Evolutionary conservation across 768 basidiomycete genomes (phyloP).

Genomic region (Hemileccinum rubropunctum): DNA sequence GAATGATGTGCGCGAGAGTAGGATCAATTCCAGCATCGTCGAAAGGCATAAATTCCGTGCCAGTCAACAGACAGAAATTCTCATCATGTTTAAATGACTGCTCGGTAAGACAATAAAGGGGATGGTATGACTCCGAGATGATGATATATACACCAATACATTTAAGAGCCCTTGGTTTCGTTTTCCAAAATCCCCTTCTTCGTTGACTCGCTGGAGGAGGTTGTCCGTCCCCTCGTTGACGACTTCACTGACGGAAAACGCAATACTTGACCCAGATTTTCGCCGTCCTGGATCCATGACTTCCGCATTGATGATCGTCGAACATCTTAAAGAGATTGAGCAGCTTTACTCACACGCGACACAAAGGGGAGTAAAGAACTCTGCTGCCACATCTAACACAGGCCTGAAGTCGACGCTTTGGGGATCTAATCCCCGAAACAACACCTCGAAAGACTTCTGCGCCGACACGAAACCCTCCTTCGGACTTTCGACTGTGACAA

Average conservation of each 20-base stretch:
- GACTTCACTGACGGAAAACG: neutral
- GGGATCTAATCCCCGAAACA: neutral
- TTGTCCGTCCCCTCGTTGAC: neutral
- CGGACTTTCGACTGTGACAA: constrained; percentile 3
- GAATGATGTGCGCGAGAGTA: neutral
- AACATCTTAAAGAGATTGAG: neutral
- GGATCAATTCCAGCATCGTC: neutral
- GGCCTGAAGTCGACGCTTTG: neutral
- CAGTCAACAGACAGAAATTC: neutral
- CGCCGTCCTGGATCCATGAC: neutral
- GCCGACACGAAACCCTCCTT: constrained; percentile 2
- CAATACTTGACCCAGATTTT: neutral
- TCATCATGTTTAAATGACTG: constrained; percentile 7
- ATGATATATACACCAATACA: neutral
- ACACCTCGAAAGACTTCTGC: neutral
- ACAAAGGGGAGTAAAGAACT: constrained; percentile 4
- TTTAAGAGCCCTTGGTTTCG: neutral
- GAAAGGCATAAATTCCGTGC: neutral
- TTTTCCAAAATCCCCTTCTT: neutral
- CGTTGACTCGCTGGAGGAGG: neutral
- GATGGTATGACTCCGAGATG: neutral
- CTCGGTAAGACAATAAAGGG: neutral
- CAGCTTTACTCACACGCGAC: neutral
- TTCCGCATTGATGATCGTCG: neutral
- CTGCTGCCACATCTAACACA: neutral